Conservation (phyloP, 2,329 filamentous ascomycete species). For the Ophiocordyceps camponoti-floridani region DNA sequence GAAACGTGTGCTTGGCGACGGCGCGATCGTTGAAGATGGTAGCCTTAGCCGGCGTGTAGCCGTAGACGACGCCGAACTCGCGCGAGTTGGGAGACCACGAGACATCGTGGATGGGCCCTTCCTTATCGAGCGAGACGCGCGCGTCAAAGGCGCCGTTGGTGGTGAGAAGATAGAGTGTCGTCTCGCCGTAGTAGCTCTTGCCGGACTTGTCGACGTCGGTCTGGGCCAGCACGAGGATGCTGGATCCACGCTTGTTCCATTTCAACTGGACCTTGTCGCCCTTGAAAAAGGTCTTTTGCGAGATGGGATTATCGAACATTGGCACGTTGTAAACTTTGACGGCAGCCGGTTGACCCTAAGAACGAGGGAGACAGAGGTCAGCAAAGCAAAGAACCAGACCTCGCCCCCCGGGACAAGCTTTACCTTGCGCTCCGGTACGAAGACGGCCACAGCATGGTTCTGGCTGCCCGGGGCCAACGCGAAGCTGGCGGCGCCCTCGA, state of each 20-base stretch:
- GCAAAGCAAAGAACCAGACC: background rate
- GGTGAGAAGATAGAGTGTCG: constrained; percentile 86
- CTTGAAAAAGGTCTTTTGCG: constrained; percentile 98
- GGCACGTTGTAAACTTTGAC: constrained; percentile 93
- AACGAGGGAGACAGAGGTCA: constrained; percentile 5
- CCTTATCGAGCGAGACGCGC: constrained; percentile 81
- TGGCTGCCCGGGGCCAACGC: constrained; percentile 67
- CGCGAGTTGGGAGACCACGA: constrained; percentile 97
- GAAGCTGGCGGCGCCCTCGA: constrained; percentile 82
- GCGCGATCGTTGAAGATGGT: constrained; percentile 92
- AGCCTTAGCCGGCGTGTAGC: constrained; percentile 97
- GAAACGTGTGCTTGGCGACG: constrained; percentile 67
- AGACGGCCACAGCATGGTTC: constrained; percentile 84
- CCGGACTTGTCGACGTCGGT: constrained; percentile 96
- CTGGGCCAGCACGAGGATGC: constrained; percentile 83
- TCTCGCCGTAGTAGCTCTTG: constrained; percentile 99
- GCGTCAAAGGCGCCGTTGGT: constrained; percentile 86
- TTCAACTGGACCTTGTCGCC: constrained; percentile 97
- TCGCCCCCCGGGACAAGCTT: constrained; percentile 4
- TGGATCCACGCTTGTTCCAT: constrained; percentile 89
- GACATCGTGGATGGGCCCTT: constrained; percentile 94
- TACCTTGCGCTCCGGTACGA: constrained; percentile 90
- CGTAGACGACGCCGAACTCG: constrained; percentile 95
- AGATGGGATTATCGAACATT: constrained; percentile 64
- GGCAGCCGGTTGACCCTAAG: constrained; percentile 72